Evolutionary conservation across 1,284 basidiomycete species (phyloP), one percentile per base, ranked within the genome.

Genomic region (Sanghuangporus sanghuang): DNA sequence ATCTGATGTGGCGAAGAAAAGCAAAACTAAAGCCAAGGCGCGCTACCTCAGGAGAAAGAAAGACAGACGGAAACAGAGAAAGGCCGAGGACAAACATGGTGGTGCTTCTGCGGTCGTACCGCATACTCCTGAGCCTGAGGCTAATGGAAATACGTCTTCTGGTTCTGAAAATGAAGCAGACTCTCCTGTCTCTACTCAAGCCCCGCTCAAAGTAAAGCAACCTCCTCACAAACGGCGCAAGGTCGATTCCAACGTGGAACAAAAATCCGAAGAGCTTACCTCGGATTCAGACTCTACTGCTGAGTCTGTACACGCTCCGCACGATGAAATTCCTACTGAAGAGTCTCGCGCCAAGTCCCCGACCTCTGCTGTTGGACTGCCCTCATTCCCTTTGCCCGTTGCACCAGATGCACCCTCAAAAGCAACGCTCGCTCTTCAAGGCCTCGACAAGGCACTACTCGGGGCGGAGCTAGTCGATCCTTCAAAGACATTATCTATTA

Each of bases 401-500:
- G 77, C 82, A 38, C 92, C 92, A 0, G 78, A 87, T 65, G 85
- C 88, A 1, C 92, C 92, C 0, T 87, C 87, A 32, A 85, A 85
- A 67, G 77, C 82, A 7, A 76, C 83, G 21, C 83, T 95, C 16
- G 85, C 85, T 4, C 77, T 87, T 38, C 92, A 94, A 73, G 92
- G 92, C 44, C 79, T 95, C 12, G 92, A 93, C 70, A 79, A 80
- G 67, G 90, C 87, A 16, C 77, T 95, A 6, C 75, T 89, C 32
- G 82, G 85, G 65, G 93, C 93, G 6, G 83, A 87, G 64, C 72
- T 93, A 38, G 81, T 96, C 23, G 80, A 90, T 64, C 85, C 92
- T 36, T 70, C 79, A 3, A 75, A 77, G 2, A 74, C 80, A 1
- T 67, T 84, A 2, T 71, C 79, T 23, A 76, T 94, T 32, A 77